Evolutionary conservation across 352 stramenopile species (phyloP).

Genomic region (Phytophthora sansomeana): DNA sequence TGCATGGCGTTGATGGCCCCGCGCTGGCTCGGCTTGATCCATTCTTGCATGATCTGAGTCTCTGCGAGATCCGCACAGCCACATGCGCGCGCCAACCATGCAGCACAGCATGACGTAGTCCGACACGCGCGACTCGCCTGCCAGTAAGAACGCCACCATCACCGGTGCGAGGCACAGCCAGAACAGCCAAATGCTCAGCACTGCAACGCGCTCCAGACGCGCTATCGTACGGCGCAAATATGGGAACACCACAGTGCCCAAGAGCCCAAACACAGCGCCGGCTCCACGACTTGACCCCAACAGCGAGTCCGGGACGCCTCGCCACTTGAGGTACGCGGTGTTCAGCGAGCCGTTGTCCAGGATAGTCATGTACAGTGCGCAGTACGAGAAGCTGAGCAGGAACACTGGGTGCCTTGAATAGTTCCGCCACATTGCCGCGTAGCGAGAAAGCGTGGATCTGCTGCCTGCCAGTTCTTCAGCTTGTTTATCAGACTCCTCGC

Average conservation of each 20-base stretch:
- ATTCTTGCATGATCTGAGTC: constrained; percentile 82
- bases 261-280: constrained; percentile 55
- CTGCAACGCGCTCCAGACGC: constrained; percentile 52
- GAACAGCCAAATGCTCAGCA: constrained; percentile 74
- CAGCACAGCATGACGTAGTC: constrained; percentile 67
- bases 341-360: constrained; percentile 57
- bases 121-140: constrained; percentile 51
- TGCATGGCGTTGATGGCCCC: constrained; percentile 74
- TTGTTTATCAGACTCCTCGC: constrained; percentile 41
- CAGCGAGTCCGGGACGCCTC: constrained; percentile 58
- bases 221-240: constrained; percentile 33
- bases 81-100: constrained; percentile 56
- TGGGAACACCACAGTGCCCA: constrained; percentile 64
- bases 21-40: constrained; percentile 54
- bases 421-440: constrained; percentile 46
- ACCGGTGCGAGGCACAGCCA: constrained; percentile 64
- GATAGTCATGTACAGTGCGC: constrained; percentile 68
- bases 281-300: constrained; percentile 51
- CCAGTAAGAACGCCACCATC: constrained; percentile 51
- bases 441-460: constrained; percentile 25
- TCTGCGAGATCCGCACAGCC: constrained; percentile 63
- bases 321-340: constrained; percentile 72
- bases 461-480: constrained; percentile 1
- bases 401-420: constrained; percentile 62
- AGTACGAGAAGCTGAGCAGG: constrained; percentile 62